Percentiles rank a stretch among this genome's conserved stretches.
These are phyloP conservation scores for Trametes polyzona DNA, from an alignment of 1,284 basidiomycete genomes.

Conservation along the genomic window DNA sequence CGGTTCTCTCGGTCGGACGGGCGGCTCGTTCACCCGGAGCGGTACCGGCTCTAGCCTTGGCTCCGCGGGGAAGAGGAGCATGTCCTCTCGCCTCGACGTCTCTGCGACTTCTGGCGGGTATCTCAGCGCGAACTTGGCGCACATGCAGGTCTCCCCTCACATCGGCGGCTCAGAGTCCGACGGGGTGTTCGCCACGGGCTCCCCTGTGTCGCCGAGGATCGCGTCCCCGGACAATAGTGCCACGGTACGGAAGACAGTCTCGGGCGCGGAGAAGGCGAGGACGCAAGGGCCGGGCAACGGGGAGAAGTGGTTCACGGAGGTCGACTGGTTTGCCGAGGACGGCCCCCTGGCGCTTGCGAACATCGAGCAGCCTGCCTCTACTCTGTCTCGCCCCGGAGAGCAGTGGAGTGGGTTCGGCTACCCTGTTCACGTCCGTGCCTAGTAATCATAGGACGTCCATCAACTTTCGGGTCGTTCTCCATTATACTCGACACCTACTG, in stretches of 20 bases:
- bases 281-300: not conserved
- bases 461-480: too few species aligned
- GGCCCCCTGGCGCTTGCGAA: conserved; percentile 8
- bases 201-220: not conserved
- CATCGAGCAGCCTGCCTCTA: not conserved
- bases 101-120: not conserved
- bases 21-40: not conserved
- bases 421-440: not conserved
- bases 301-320: conserved; percentile 20
- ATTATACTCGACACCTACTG: too few species aligned
- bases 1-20: conserved; percentile 2
- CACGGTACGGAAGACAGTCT: not conserved
- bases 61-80: not conserved
- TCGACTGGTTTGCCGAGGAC: conserved; percentile 15
- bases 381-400: not conserved
- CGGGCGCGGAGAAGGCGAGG: too few species aligned
- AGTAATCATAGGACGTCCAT: too few species aligned
- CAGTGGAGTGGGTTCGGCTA: not conserved
- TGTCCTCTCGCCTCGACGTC: not conserved
- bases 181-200: not conserved
- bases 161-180: not conserved
- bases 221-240: not conserved
- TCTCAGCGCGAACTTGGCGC: not conserved
- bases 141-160: conserved; percentile 16
- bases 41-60: not conserved